Percentiles rank a stretch among this genome's conserved stretches.
These are phyloP conservation scores for Coemansia sp. DNA, from an alignment of 192 early-diverging fungal species.

Conservation along the genomic window DNA sequence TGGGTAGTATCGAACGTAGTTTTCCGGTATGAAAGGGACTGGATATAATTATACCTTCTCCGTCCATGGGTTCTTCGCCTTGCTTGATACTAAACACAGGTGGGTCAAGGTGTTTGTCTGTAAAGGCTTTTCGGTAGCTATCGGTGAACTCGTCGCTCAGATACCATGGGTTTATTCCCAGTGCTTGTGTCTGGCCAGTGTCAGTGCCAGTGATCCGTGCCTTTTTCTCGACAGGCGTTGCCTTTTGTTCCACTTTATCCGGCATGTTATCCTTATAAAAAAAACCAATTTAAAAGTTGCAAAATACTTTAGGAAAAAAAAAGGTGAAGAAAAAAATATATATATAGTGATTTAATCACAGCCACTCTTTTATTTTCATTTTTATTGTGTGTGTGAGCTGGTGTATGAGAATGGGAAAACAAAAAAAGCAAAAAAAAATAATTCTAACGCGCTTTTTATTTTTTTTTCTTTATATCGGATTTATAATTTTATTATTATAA, in stretches of 20 bases:
- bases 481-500: conserved; percentile 1
- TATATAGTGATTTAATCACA: no score
- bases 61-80: background rate
- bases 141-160: conserved; percentile 24
- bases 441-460: background rate
- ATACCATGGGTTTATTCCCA: conserved; percentile 25
- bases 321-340: background rate
- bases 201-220: conserved; percentile 10
- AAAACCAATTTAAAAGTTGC: background rate
- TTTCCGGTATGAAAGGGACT: conserved; percentile 40
- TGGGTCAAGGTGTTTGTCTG: background rate
- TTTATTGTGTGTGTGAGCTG: no score
- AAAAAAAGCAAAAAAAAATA: background rate
- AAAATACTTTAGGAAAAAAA: background rate
- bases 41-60: conserved; percentile 20
- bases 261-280: background rate
- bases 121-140: conserved; percentile 26
- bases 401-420: no score
- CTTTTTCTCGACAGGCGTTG: conserved; percentile 21
- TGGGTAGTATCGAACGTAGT: conserved; percentile 18
- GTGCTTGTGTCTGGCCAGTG: background rate
- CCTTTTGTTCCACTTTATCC: background rate
- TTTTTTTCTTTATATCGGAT: background rate
- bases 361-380: no score
- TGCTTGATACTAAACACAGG: background rate